phyloP scores from a whole-genome alignment of 1,139 yeast genomes.

The Magnusiomyces tetraspermus region DNA sequence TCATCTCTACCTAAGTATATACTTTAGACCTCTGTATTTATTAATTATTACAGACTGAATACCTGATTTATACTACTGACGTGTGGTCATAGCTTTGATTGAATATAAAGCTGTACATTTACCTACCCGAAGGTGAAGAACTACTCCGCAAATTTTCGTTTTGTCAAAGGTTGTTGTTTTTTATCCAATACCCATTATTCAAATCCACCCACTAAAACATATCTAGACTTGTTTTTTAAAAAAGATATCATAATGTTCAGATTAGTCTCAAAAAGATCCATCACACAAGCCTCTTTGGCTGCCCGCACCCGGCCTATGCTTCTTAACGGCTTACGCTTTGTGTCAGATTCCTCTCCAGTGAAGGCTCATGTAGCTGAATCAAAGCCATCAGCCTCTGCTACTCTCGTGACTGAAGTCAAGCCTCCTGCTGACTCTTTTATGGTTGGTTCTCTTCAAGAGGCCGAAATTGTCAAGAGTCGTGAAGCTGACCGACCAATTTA shows the following conservation, averaged over 20 bases:
- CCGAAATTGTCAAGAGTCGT: slow-evolving; percentile 6
- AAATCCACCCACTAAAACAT: no score
- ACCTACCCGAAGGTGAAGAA: no score
- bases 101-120: no score
- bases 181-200: no score
- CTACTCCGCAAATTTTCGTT: no score
- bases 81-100: no score
- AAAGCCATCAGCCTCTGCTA: slow-evolving; percentile 1
- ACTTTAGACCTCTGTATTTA: no score
- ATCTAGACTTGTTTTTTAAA: no score
- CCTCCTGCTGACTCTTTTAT: slow-evolving; percentile 13
- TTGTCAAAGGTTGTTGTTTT: no score
- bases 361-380: slow-evolving; percentile 4
- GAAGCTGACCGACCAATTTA: slow-evolving; percentile 61
- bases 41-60: no score
- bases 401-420: neutral
- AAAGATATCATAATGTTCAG: slow-evolving; percentile 4
- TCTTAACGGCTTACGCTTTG: neutral
- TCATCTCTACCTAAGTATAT: no score
- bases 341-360: slow-evolving; percentile 5
- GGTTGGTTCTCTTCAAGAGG: slow-evolving; percentile 11
- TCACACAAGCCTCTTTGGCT: neutral
- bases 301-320: neutral
- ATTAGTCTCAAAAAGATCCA: neutral
- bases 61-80: no score